Base-by-base conservation (phyloP, 371 early-diverging fungal species). In the Mucor lusitanicus region DNA sequence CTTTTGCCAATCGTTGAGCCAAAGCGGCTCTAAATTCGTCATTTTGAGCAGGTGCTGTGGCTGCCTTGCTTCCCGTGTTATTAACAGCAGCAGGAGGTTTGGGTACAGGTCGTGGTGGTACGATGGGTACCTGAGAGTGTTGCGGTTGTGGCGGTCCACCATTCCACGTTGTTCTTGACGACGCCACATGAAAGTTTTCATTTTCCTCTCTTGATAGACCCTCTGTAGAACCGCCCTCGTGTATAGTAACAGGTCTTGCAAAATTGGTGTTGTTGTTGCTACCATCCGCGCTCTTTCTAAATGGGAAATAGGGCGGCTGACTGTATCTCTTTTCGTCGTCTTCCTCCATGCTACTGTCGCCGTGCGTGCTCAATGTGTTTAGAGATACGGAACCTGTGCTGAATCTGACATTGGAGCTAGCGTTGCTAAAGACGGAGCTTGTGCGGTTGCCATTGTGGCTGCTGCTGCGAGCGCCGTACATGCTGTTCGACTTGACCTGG, bases 391-490 rank as follows among this genome's bases (percentile, higher is more conserved):
- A 70, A 0, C 70, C 75, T 13, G 73, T 69, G 59, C 70, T 72
- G 32, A 73, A 70, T 48, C 70, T 44, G 8, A 68, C n/a, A 39
- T 65, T 68, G 6, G 71, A 71, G 1, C 42, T 32, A 11, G 63
- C 44, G 42, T 63, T 69, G 25, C 69, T 77, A 48, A 75, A 67
- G 33, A 80, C 66, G 55, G 78, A 75, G 25, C 78, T 75, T 0
- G 72, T 72, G 17, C 70, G 60, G n/a, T 72, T 68, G 25, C 64
- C 77, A 17, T 80, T 74, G 62, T 68, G 74, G 46, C 78, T 81
- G 37, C 42, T 70, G 19, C 53, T 80, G 81, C 87, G 87, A 3
- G 81, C 71, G 23, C 89, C 68, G n/a, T 85, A 81, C 66, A 90
- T 68, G 70, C 54, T 80, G 76, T 33, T 80, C 68, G 54, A 70